Base-by-base conservation (phyloP, 2,329 filamentous ascomycete species). In the Sphaerostilbella broomeana region DNA sequence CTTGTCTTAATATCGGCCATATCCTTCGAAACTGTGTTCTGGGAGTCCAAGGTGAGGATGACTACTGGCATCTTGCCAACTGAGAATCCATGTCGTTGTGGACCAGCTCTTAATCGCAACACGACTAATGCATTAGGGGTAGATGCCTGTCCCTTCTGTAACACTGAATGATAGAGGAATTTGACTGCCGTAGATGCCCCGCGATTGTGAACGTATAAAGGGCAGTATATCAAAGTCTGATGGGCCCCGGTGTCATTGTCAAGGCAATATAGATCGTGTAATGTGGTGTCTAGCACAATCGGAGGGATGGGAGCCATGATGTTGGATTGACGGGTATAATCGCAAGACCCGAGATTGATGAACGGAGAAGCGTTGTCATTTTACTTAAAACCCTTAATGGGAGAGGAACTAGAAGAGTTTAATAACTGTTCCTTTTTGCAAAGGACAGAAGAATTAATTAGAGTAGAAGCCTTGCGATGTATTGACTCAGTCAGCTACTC, bases 41-140 rank as follows among this genome's bases (percentile, higher is more conserved):
- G 10, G 16, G 25, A 18, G 22, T 37, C 35, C n/a, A n/a, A n/a
- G n/a, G n/a, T n/a, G 18, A 37, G 17, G 17, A 37, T 27, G 3
- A 37, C 17, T n/a, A 37, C 13, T 10, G n/a, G 21, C 35, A 37
- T 37, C 16, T 18, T 18, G n/a, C 35, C 35, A 20, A 24, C 35
- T 6, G 17, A 10, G 13, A 37, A 19, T 4, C 22, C 21, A 18
- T 37, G 17, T 3, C 25, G 22, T 24, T 37, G 35, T 9, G 21
- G 33, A 7, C 13, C 15, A 11, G 12, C 25, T 21, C 21, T 35
- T 13, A 35, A 12, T 21, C 13, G 5, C 21, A 29, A n/a, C 25
- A 15, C 29, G 10, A 9, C 21, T 24, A 37, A 9, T 5, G 22
- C 35, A 9, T 37, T 15, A n/a, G 15, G 4, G 18, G 16, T 7